Evolutionary conservation across 2,329 filamentous ascomycete species (phyloP), one percentile per base, ranked within the genome.

Genomic region (Aspergillus sergii): DNA sequence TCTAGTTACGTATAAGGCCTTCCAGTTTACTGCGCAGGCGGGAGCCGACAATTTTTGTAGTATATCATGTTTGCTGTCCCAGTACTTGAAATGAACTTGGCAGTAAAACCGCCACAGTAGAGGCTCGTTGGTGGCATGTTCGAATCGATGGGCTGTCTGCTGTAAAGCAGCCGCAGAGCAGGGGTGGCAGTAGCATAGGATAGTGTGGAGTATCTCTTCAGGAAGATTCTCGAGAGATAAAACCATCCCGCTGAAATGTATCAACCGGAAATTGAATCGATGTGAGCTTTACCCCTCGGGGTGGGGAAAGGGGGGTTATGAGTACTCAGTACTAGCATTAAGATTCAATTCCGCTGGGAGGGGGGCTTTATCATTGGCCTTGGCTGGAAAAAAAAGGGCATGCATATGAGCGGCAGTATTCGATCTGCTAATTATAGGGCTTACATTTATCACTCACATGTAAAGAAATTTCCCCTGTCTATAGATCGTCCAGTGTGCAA

Each of bases 31-130:
- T 11, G 84, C 80, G 12, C 82, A 82, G 9, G 86, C 83, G 4
- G 81, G 81, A 32, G 80, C 78, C 16, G 72, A 75, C 10, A 92
- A 76, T 70, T 88, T 91, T 58, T 81, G 74, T 36, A 76, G 66
- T 53, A 93, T 81, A n/a, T 81, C 78, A 77, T 93, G 90, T 50
- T 82, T 80, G 2, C 83, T 77, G 64, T 90, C 84, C 95, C 95
- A 99, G 77, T 89, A 92, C 60, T 78, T 84, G 80, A 93, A 97
- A 61, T 83, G 81, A 41, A 79, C 78, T 60, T 80, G 78, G 77
- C 95, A 98, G 74, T 94, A 87, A 70, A 86, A 79, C 66, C 88
- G 89, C 94, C 95, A 98, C 59, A 97, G 83, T 30, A 94, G 80
- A 9, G 89, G 88, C 63, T 92, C 90, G 69, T 89, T 88, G 45